phyloP scores from a whole-genome alignment of 2,329 filamentous ascomycete species.

The Monilinia aucupariae region DNA sequence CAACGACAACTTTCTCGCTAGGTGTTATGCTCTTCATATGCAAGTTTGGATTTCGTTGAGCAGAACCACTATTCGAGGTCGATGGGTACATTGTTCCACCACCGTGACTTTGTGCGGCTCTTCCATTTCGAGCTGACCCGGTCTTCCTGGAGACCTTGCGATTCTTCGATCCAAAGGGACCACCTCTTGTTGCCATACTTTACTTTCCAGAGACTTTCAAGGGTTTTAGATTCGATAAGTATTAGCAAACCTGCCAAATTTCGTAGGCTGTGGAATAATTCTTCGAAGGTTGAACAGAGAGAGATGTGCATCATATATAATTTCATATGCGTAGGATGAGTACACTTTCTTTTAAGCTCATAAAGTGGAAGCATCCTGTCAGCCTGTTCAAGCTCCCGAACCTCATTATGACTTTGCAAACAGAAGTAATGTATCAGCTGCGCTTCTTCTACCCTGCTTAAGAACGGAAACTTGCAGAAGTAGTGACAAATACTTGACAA shows the following conservation, averaged over 20 bases:
- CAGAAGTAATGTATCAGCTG: background rate
- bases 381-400: background rate
- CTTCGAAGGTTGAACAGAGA: background rate
- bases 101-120: background rate
- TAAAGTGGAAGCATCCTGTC: background rate
- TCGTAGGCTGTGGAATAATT: background rate
- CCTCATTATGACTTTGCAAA: background rate
- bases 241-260: background rate
- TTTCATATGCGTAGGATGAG: background rate
- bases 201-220: background rate
- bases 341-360: background rate
- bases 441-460: background rate
- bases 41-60: background rate
- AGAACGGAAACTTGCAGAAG: background rate
- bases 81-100: background rate
- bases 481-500: background rate
- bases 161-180: background rate
- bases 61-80: background rate
- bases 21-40: background rate
- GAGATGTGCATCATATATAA: background rate
- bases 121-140: background rate
- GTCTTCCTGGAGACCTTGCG: background rate
- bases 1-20: constrained; percentile 17
- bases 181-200: background rate
- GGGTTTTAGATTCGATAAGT: background rate